A percentile compares a stretch with the other conserved stretches of the same genome.
Conservation (phyloP, 495 filamentous ascomycete genomes). For the Podospora conica region DNA sequence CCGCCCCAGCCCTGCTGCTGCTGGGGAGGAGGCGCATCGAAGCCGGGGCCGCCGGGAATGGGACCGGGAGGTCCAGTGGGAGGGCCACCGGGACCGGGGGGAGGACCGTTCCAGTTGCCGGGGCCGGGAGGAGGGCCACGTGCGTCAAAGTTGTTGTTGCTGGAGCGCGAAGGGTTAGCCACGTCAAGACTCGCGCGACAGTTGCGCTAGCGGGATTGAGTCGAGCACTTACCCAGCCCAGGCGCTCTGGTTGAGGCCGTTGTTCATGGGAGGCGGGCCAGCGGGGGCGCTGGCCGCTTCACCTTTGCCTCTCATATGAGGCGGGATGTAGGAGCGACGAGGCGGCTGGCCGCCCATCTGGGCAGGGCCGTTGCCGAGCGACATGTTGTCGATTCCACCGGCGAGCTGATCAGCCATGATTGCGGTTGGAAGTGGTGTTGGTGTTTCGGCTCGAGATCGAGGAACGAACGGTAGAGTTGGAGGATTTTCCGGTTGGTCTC, state of each 20-base stretch:
- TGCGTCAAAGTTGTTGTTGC: constrained; percentile 41
- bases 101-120: constrained; percentile 2
- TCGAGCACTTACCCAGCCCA: constrained; percentile 53
- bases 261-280: constrained; percentile 30
- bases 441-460: constrained; percentile 1
- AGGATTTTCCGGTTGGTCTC: constrained; percentile 16
- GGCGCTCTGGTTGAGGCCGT: constrained; percentile 53
- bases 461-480: constrained; percentile 7
- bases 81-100: not conserved
- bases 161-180: constrained; percentile 20
- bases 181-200: not conserved
- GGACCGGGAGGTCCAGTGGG: constrained; percentile 25
- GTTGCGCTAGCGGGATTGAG: not conserved
- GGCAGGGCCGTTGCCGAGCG: constrained; percentile 55
- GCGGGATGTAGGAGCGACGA: constrained; percentile 85
- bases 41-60: constrained; percentile 18
- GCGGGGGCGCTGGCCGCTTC: constrained; percentile 30
- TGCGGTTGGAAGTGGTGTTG: constrained; percentile 12
- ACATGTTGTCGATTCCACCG: constrained; percentile 82
- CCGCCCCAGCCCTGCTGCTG: constrained; percentile 17
- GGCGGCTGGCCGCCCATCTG: constrained; percentile 46
- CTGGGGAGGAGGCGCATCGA: constrained; percentile 22
- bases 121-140: constrained; percentile 15
- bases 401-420: constrained; percentile 93
- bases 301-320: constrained; percentile 73